phyloP scores from a whole-genome alignment of 257 asterid genomes.

The Solanum tarijense region DNA sequence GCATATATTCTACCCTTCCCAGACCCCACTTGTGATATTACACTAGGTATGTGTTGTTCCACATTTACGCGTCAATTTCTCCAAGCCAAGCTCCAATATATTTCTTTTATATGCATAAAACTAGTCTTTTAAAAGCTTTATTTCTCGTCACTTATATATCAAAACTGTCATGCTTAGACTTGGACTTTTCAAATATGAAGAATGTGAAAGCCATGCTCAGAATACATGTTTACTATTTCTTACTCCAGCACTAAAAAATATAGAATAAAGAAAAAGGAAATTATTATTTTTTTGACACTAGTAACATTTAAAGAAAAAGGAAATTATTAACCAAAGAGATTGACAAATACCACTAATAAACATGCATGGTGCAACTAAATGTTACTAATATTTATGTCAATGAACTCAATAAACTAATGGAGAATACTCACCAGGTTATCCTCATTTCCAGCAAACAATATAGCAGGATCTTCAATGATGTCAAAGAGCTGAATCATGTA shows the following conservation, averaged over 20 bases:
- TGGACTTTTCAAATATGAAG: background rate
- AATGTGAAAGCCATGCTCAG: background rate
- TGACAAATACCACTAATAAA: background rate
- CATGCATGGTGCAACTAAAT: background rate
- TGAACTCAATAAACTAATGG: background rate
- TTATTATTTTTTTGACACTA: no score
- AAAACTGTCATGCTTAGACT: background rate
- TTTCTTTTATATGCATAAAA: background rate
- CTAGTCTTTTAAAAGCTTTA: background rate
- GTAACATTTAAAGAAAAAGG: background rate
- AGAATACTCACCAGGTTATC: background rate
- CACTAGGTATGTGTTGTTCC: background rate
- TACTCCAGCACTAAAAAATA: background rate
- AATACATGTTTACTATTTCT: background rate
- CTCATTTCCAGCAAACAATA: background rate
- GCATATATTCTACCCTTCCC: background rate
- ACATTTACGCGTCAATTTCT: background rate
- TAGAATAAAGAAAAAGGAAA: background rate
- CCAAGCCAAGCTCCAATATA: background rate
- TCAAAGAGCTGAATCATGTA: background rate
- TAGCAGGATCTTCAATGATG: background rate
- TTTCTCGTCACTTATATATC: background rate
- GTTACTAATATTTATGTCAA: background rate
- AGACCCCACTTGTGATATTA: no score
- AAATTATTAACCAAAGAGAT: background rate